Percentiles rank a stretch among this genome's conserved stretches.
Conservation (phyloP, 2,329 filamentous ascomycete genomes). For the Pseudogymnoascus sp. region DNA sequence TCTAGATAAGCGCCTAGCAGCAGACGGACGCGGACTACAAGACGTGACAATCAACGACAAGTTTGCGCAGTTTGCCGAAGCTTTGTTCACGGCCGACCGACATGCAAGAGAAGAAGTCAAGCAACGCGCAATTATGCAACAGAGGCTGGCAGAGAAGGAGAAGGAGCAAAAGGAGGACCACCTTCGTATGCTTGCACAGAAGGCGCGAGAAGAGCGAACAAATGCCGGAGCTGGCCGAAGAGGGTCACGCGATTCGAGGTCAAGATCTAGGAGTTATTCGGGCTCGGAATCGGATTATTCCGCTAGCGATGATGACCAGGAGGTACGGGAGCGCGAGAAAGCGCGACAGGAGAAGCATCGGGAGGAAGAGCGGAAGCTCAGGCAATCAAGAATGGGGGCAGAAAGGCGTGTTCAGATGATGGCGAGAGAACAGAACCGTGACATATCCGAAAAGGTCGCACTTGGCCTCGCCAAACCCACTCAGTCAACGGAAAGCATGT, state of each 20-base stretch:
- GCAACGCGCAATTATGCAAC: conserved; percentile 88
- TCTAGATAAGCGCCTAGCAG: conserved; percentile 87
- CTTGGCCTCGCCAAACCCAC: conserved; percentile 92
- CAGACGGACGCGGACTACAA: conserved; percentile 83
- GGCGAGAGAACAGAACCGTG: conserved; percentile 89
- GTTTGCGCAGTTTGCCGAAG: conserved; percentile 92
- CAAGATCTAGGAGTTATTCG: conserved; percentile 41
- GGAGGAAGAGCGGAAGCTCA: conserved; percentile 81
- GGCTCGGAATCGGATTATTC: conserved; percentile 39
- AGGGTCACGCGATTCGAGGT: conserved; percentile 28
- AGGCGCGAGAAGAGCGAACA: conserved; percentile 75
- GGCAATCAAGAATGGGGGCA: conserved; percentile 90
- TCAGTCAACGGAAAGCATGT: conserved; percentile 87
- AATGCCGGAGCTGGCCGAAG: conserved; percentile 41
- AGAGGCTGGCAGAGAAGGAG: conserved; percentile 91
- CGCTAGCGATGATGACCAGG: conserved; percentile 51
- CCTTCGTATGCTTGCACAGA: conserved; percentile 76
- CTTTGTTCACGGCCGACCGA: conserved; percentile 85
- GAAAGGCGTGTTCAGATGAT: conserved; percentile 88
- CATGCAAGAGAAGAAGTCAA: conserved; percentile 94
- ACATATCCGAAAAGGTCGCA: conserved; percentile 95
- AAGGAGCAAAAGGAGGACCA: conserved; percentile 91
- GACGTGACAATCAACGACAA: conserved; percentile 98
- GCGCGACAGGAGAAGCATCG: conserved; percentile 68
- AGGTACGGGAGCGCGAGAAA: conserved; percentile 65